phyloP scores from a whole-genome alignment of 2,329 filamentous ascomycete species.

The Cladosporium sp. region DNA sequence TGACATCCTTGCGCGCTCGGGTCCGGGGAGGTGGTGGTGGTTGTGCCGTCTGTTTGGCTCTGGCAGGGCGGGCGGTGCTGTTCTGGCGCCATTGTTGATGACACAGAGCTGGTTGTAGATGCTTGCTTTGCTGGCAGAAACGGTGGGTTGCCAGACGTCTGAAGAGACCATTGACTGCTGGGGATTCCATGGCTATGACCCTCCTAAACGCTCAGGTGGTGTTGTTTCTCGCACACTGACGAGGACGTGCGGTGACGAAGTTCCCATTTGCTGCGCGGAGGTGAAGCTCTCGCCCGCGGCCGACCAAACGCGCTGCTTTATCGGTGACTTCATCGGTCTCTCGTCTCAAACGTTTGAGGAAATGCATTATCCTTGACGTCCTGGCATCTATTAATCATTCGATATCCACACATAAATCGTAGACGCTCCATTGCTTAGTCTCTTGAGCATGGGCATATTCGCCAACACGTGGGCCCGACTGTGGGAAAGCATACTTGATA shows the following conservation, averaged over 20 bases:
- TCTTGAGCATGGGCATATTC: conserved; percentile 25
- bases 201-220: background rate
- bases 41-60: conserved; percentile 8
- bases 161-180: conserved; percentile 72
- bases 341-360: no score
- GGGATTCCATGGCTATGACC: conserved; percentile 67
- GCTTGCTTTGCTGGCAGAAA: conserved; percentile 46
- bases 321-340: no score
- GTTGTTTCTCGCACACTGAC: background rate
- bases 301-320: background rate
- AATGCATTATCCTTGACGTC: no score
- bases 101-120: conserved; percentile 36
- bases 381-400: no score
- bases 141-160: conserved; percentile 78
- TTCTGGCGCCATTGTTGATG: conserved; percentile 10
- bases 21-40: background rate
- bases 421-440: no score
- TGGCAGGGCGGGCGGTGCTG: conserved; percentile 7
- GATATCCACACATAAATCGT: no score
- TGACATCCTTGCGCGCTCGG: conserved; percentile 25
- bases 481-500: conserved; percentile 30
- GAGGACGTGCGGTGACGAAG: background rate
- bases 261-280: conserved; percentile 8
- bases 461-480: conserved; percentile 22
- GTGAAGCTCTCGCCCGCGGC: conserved; percentile 5